A percentile compares a stretch with the other conserved stretches of the same genome.
phyloP scores from a whole-genome alignment of 2,329 filamentous ascomycete species.

The Talaromyces sp. region DNA sequence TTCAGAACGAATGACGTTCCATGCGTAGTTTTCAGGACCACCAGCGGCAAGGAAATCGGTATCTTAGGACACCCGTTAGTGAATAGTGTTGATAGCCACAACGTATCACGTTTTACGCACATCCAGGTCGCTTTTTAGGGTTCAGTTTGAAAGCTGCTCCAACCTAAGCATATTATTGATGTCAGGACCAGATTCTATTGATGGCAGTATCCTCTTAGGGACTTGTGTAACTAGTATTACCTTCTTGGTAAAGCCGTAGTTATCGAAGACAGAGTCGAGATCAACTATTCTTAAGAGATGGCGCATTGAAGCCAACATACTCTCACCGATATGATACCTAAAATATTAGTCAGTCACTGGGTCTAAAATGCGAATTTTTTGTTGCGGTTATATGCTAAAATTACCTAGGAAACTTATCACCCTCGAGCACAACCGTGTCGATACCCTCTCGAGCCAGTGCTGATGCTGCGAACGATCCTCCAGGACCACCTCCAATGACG shows the following conservation, averaged over 20 bases:
- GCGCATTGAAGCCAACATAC: constrained; percentile 32
- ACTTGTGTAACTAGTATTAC: background rate
- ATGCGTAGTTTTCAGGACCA: constrained; percentile 22
- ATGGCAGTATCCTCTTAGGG: background rate
- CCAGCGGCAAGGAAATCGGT: constrained; percentile 43
- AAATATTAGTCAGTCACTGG: background rate
- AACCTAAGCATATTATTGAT: background rate
- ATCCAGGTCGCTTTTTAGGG: background rate
- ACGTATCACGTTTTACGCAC: background rate
- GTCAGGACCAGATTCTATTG: background rate
- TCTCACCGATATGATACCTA: constrained; percentile 25
- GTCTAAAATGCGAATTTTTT: background rate
- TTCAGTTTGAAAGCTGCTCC: background rate
- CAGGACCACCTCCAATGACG: constrained; percentile 19
- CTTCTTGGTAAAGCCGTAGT: background rate
- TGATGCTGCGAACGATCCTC: constrained; percentile 41
- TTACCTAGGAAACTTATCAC: constrained; percentile 40
- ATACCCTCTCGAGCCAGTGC: constrained; percentile 44
- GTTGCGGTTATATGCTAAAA: no score
- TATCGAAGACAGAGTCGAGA: background rate
- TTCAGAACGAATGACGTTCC: constrained; percentile 48
- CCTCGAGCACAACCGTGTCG: constrained; percentile 41
- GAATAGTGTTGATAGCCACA: background rate
- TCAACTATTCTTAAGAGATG: constrained; percentile 26
- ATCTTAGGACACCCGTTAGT: constrained; percentile 19